phyloP scores from a whole-genome alignment of 2,329 filamentous ascomycete genomes.

The Hypoxylon sp. region DNA sequence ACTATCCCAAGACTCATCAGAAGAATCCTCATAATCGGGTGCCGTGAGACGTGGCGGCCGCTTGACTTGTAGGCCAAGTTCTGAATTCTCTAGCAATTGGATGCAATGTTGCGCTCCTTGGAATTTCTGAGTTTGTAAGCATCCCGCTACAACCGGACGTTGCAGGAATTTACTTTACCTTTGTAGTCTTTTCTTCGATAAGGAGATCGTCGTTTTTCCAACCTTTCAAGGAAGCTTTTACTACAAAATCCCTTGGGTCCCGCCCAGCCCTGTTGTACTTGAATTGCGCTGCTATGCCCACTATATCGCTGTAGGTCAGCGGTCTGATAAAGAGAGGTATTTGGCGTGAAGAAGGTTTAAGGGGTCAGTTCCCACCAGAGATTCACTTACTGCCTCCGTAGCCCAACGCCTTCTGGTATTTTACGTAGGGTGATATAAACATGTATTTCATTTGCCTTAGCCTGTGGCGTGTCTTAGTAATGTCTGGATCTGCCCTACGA shows the following conservation, averaged over 20 bases:
- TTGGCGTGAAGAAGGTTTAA: too few relatives aligned
- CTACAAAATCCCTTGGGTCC: constrained; percentile 8
- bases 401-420: constrained; percentile 15
- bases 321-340: too few relatives aligned
- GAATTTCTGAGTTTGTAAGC: constrained; percentile 15
- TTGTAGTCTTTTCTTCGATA: constrained; percentile 6
- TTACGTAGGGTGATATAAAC: background rate
- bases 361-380: too few relatives aligned
- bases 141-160: background rate
- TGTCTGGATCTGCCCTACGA: background rate
- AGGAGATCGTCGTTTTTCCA: constrained; percentile 9
- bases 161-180: constrained; percentile 1
- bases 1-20: constrained; percentile 4
- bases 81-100: constrained; percentile 21
- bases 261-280: constrained; percentile 3
- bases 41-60: too few relatives aligned
- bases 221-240: constrained; percentile 2
- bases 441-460: background rate
- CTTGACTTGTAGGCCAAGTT: too few relatives aligned
- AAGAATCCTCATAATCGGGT: constrained; percentile 26
- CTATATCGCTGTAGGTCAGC: constrained; percentile 8
- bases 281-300: constrained; percentile 27
- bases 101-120: constrained; percentile 16
- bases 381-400: constrained; percentile 24
- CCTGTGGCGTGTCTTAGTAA: background rate